Conservation (phyloP, 768 basidiomycete species). For the Pleurotus citrinopileatus region DNA sequence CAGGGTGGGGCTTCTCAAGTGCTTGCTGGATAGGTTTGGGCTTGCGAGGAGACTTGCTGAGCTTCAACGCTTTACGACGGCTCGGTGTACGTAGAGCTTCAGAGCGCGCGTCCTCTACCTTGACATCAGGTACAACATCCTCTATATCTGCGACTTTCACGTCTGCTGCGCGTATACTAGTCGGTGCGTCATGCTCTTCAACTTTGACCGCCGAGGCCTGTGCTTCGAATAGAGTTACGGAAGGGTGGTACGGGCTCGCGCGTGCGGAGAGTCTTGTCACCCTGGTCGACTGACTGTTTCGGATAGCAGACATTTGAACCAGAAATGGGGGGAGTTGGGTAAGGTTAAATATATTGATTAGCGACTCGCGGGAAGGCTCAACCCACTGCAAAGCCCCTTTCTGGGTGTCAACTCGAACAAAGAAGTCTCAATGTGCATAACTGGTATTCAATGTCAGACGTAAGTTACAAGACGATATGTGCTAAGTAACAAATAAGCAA, state of each 20-base stretch:
- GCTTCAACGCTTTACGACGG: slow-evolving; percentile 21
- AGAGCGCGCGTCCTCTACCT: slow-evolving; percentile 4
- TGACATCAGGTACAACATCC: slow-evolving; percentile 3
- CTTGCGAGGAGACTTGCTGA: slow-evolving; percentile 47
- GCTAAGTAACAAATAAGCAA: no score
- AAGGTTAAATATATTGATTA: no score
- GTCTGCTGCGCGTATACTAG: slow-evolving; percentile 12
- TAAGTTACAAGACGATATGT: no score
- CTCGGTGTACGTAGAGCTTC: slow-evolving; percentile 7
- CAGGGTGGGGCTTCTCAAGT: slow-evolving; percentile 60
- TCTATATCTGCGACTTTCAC: slow-evolving; percentile 9
- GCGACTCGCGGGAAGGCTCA: no score
- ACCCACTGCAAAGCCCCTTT: no score
- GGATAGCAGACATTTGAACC: slow-evolving; percentile 30
- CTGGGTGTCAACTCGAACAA: no score
- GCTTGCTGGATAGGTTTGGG: slow-evolving; percentile 51
- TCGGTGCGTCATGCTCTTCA: background rate
- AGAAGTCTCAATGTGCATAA: no score
- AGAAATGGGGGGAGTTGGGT: slow-evolving; percentile 40
- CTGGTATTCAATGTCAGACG: no score
- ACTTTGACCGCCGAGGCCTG: slow-evolving; percentile 13
- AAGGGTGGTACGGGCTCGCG: slow-evolving; percentile 40
- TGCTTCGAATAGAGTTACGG: slow-evolving; percentile 39
- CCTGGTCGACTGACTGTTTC: slow-evolving; percentile 24
- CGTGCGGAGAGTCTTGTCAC: slow-evolving; percentile 32